A percentile compares a stretch with the other conserved stretches of the same genome.
phyloP scores from a whole-genome alignment of 2,329 filamentous ascomycete species.

The Pseudogymnoascus sp. region DNA sequence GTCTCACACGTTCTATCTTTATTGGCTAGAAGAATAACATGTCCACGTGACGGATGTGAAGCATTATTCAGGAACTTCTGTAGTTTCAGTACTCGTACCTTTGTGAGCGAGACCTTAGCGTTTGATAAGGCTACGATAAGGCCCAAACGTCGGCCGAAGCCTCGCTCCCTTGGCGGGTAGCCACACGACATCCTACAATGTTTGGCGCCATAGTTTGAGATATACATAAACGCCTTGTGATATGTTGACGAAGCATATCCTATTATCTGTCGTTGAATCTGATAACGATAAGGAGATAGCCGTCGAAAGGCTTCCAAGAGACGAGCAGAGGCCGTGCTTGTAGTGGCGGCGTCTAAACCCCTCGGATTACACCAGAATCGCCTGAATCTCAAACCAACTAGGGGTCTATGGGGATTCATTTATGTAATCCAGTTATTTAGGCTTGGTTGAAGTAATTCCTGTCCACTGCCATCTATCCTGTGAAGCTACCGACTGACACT shows the following conservation, averaged over 20 bases:
- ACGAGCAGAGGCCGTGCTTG: neutral
- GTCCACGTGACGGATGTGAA: neutral
- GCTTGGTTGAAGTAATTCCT: neutral
- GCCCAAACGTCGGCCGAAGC: neutral
- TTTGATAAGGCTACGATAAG: conserved; percentile 9
- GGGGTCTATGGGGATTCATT: conserved; percentile 2
- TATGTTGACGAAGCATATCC: neutral
- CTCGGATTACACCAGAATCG: neutral
- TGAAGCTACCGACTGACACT: neutral
- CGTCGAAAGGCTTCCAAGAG: neutral
- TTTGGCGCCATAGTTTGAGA: conserved; percentile 1
- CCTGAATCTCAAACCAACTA: neutral
- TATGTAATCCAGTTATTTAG: neutral
- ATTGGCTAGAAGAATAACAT: neutral
- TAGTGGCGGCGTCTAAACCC: neutral
- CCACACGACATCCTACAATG: neutral
- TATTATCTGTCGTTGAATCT: neutral
- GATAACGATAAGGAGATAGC: neutral
- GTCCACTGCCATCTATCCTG: neutral
- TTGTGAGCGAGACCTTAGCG: neutral
- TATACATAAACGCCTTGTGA: neutral
- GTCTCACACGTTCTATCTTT: neutral
- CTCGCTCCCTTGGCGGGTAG: conserved; percentile 7
- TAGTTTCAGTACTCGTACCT: neutral
- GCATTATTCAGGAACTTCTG: neutral